Conservation (phyloP, 805 yeast genomes). For the Starmerella asiatica region DNA sequence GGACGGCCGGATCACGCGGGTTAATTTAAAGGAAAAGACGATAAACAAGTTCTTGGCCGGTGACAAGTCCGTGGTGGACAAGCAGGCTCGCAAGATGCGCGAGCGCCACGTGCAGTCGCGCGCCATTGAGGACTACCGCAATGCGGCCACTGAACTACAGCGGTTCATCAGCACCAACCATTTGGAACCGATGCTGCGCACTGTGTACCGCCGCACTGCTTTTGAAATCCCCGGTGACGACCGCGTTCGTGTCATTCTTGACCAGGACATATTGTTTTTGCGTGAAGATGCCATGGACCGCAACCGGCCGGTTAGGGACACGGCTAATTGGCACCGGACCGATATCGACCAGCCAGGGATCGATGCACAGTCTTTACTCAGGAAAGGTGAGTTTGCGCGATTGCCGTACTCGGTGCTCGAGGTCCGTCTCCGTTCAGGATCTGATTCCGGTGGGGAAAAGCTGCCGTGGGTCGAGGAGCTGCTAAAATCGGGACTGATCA, state of each 20-base stretch:
- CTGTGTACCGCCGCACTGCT: conserved; percentile 82
- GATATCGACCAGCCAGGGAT: conserved; percentile 69
- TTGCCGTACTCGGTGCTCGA: conserved; percentile 75
- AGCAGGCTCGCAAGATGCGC: conserved; percentile 45
- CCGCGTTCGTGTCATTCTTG: conserved; percentile 77
- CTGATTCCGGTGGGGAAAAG: conserved; percentile 27
- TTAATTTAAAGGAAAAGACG: conserved; percentile 67
- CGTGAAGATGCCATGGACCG: conserved; percentile 83
- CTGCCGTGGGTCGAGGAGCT: conserved; percentile 71
- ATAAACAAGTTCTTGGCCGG: conserved; percentile 58
- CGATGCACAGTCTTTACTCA: conserved; percentile 54
- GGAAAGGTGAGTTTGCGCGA: conserved; percentile 73
- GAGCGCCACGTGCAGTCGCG: conserved; percentile 45
- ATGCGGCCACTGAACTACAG: conserved; percentile 48
- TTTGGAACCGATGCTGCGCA: conserved; percentile 74
- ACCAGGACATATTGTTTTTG: conserved; percentile 72
- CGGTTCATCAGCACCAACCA: conserved; percentile 48
- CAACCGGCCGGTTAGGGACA: conserved; percentile 79
- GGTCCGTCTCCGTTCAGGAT: conserved; percentile 44
- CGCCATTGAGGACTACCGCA: conserved; percentile 38
- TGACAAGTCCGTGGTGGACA: conserved; percentile 33
- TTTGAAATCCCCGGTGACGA: conserved; percentile 98
- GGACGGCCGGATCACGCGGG: conserved; percentile 42
- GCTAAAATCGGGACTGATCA: conserved; percentile 68
- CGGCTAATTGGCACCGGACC: conserved; percentile 77